Evolutionary conservation across 78 protist species (phyloP).

Genomic region (Creolimax fragrantissima): DNA sequence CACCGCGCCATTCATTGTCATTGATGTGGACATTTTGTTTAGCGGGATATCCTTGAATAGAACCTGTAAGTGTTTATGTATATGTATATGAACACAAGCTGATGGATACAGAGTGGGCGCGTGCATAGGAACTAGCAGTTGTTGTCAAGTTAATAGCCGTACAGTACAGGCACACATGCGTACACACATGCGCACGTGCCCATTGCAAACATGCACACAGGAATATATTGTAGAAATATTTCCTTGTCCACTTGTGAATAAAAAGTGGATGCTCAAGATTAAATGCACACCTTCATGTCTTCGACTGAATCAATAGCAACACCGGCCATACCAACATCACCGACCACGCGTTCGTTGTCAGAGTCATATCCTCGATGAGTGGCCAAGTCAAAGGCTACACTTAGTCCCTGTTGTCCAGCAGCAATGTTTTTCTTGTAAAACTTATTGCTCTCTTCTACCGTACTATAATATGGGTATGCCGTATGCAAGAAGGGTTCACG

Average conservation of each 20-base stretch:
- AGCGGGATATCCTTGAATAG: conserved; percentile 71
- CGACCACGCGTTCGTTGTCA: conserved; percentile 84
- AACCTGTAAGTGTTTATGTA: background rate
- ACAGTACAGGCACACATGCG: no score
- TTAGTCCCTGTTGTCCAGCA: conserved; percentile 88
- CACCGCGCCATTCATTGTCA: conserved; percentile 99
- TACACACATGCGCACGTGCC: no score
- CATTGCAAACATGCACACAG: no score
- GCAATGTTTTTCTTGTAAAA: conserved; percentile 75
- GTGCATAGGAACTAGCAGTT: no score
- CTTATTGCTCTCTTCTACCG: conserved; percentile 91
- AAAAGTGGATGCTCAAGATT: no score
- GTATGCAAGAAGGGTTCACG: background rate
- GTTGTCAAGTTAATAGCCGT: no score
- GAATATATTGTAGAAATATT: no score
- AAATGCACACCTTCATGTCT: conserved; percentile 76
- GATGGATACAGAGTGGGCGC: no score
- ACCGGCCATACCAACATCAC: conserved; percentile 98
- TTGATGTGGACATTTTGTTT: conserved; percentile 75
- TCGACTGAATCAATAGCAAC: conserved; percentile 93
- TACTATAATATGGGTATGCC: conserved; percentile 54
- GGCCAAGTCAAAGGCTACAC: conserved; percentile 96
- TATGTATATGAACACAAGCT: background rate
- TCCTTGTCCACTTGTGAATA: no score
- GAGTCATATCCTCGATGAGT: conserved; percentile 97